phyloP scores from a whole-genome alignment of 129 eudicot species.

The Mikania micrantha region DNA sequence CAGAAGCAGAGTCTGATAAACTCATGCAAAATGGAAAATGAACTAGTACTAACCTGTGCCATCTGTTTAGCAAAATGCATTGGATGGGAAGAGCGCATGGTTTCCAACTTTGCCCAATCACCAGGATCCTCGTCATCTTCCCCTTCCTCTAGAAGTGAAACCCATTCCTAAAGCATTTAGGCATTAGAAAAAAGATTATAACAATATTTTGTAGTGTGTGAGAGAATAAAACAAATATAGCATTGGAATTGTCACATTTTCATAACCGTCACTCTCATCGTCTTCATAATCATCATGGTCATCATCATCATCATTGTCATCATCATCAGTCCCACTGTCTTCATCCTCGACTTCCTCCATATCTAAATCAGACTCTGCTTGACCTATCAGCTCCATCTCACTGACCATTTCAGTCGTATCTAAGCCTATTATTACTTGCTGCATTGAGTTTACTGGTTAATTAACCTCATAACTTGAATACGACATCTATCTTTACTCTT shows the following conservation, averaged over 20 bases:
- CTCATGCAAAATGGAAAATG: conserved; percentile 1
- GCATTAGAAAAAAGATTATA: conserved; percentile 2
- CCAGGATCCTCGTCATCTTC: conserved; percentile 80
- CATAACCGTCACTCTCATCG: conserved; percentile 46
- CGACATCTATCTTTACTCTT: background rate
- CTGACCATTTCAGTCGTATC: conserved; percentile 78
- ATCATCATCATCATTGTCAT: conserved; percentile 44
- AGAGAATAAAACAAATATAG: conserved; percentile 6
- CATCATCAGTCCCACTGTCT: conserved; percentile 63
- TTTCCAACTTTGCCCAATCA: conserved; percentile 96
- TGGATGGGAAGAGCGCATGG: conserved; percentile 96
- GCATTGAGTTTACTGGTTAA: conserved; percentile 41
- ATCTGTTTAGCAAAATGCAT: conserved; percentile 79
- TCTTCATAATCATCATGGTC: conserved; percentile 51
- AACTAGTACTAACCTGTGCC: conserved; percentile 50
- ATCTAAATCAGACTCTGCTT: conserved; percentile 51
- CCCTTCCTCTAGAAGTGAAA: conserved; percentile 52
- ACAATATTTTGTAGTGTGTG: background rate
- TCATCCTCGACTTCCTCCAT: conserved; percentile 68
- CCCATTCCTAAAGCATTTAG: conserved; percentile 67
- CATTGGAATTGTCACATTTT: conserved; percentile 35
- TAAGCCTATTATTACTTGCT: conserved; percentile 91
- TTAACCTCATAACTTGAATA: conserved; percentile 17
- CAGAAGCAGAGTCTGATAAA: no score
- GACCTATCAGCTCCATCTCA: conserved; percentile 69